Conservation (phyloP, 176 grass and related monocot species). For the Hordeum vulgare region MorexV3_pseudomolecules_assembly NC_058521.1:546557240-546557739, state of each 20-base stretch:
- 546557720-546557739: not conserved
- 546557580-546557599: not conserved
- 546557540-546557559: not conserved
- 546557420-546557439: not conserved
- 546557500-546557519: constrained; percentile 35
- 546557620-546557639: too few species aligned
- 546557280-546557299: too few species aligned
- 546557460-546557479: not conserved
- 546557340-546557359: too few species aligned
- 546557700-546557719: too few species aligned
- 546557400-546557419: not conserved
- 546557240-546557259: too few species aligned
- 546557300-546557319: too few species aligned
- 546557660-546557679: not conserved
- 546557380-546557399: too few species aligned
- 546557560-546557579: not conserved
- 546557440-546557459: constrained; percentile 5
- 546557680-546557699: too few species aligned
- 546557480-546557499: constrained; percentile 4
- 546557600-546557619: not conserved
- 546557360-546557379: too few species aligned
- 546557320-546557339: too few species aligned
- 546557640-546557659: not conserved
- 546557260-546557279: too few species aligned
- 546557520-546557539: not conserved